These are phyloP conservation scores for Beauveria brongniartii DNA, from an alignment of 2,329 filamentous ascomycete genomes.

Conservation along the genomic window DNA sequence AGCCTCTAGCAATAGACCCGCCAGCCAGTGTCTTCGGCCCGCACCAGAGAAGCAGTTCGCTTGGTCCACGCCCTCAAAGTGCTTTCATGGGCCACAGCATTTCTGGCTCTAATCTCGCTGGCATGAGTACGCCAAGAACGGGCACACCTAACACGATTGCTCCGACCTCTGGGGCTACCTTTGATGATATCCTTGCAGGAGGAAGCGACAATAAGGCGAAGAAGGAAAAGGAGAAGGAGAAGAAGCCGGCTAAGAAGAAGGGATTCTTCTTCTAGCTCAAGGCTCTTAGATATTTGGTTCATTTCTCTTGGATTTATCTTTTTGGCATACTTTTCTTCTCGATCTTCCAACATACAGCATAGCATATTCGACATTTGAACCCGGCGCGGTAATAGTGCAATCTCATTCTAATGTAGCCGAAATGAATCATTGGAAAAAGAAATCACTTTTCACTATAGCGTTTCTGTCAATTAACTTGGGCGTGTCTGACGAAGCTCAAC, in stretches of 20 bases:
- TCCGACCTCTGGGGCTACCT: constrained; percentile 30
- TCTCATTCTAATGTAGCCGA: background rate
- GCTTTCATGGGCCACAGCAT: constrained; percentile 25
- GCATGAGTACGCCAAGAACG: constrained; percentile 16
- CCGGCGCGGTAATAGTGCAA: background rate
- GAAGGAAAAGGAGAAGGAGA: constrained; percentile 31
- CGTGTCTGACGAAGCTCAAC: background rate
- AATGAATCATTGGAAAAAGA: background rate
- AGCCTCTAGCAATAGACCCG: constrained; percentile 32
- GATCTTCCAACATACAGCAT: background rate
- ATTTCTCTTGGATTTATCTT: background rate
- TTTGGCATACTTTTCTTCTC: background rate
- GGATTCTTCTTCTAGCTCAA: constrained; percentile 3
- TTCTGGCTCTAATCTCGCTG: constrained; percentile 29
- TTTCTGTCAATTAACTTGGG: background rate
- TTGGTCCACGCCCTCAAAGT: constrained; percentile 25
- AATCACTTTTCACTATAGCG: background rate
- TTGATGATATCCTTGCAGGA: constrained; percentile 40
- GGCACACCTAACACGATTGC: constrained; percentile 16
- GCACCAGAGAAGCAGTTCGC: constrained; percentile 29
- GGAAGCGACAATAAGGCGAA: constrained; percentile 26
- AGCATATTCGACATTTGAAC: background rate
- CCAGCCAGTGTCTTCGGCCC: constrained; percentile 18
- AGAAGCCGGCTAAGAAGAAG: constrained; percentile 27
- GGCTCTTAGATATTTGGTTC: background rate